Evolutionary conservation across 768 basidiomycete genomes (phyloP), one percentile per base, ranked within the genome.

Genomic region (Boletellus emodensis): DNA sequence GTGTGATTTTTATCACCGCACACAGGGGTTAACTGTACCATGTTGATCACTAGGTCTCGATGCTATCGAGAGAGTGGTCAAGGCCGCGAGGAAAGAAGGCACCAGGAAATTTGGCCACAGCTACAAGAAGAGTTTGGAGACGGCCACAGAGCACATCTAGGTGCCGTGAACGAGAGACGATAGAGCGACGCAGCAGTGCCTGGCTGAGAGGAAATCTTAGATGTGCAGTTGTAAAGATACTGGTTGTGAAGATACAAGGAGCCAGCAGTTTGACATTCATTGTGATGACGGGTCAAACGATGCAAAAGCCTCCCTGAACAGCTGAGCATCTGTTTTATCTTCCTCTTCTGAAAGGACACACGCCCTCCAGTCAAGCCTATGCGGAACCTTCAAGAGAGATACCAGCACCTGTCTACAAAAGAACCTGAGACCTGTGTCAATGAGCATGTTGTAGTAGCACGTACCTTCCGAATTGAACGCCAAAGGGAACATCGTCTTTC

Each of bases 391-490:
- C 48, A 98, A 62, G n/a, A 97, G 67, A 33, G 79, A 74, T 6
- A 86, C 90, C 39, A 97, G 64, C 14, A 89, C 91, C 67, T 87
- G 83, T 69, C 95, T 97, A 62, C 42, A 51, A 43, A 36, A 51
- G 43, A 36, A 22, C 20, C 20, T 20, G 52, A 37, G 0, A 0
- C 14, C 14, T 1, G 41, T 5, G 37, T 45, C 28, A 14, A 42
- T 17, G 33, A 30, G 17, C 35, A 11, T 13, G 11, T 18, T 5
- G 39, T 4, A 50, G 37, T 40, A 33, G 28, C 36, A 50, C 36
- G 64, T 63, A 95, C 94, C 95, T 82, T 53, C 93, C 94, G 69
- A 98, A 98, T 65, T 97, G 93, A 40, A 98, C 74, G 56, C 84
- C 85, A 63, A 98, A 98, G 32, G 85, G 84, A 44, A 81, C 74